Percentiles rank a stretch among this genome's conserved stretches.
Evolutionary conservation across 1,139 yeast species (phyloP).

Genomic region (Scheffersomyces illinoinensis): DNA sequence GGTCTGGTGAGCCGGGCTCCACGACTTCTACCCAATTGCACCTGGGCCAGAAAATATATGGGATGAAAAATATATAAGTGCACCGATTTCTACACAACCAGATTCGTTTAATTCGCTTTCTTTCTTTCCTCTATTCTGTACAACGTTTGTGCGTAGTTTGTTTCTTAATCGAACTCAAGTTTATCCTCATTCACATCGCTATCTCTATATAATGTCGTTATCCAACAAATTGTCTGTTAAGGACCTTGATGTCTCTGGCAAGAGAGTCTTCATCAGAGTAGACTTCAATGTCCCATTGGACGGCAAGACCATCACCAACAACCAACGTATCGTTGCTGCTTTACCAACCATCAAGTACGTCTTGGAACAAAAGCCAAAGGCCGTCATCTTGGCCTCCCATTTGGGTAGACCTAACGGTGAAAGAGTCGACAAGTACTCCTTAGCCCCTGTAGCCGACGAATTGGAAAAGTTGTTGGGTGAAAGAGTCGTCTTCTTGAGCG

Average conservation of each 20-base stretch:
- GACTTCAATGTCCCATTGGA: conserved; percentile 98
- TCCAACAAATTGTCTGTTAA: conserved; percentile 88
- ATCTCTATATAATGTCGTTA: conserved; percentile 64
- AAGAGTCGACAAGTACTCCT: conserved; percentile 75
- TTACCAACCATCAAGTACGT: conserved; percentile 95
- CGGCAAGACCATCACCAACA: conserved; percentile 94
- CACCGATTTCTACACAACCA: background rate
- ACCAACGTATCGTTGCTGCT: conserved; percentile 98
- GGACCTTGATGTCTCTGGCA: conserved; percentile 81
- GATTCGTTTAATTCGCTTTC: background rate
- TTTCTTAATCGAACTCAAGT: background rate
- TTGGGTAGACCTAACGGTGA: conserved; percentile 98
- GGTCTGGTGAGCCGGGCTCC: background rate
- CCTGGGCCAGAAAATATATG: background rate
- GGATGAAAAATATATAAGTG: background rate
- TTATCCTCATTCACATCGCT: background rate
- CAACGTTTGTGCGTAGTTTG: background rate
- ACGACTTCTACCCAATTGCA: background rate
- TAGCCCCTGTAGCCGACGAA: conserved; percentile 89
- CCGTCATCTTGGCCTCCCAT: conserved; percentile 88
- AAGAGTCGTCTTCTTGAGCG: conserved; percentile 76
- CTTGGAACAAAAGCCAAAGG: conserved; percentile 84
- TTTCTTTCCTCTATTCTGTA: background rate
- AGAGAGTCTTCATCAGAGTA: conserved; percentile 95
- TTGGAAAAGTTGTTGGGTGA: conserved; percentile 67